Percentiles rank a stretch among this genome's conserved stretches.
Evolutionary conservation across 2,329 filamentous ascomycete species (phyloP).

Genomic region (Aspergillus uvarum): DNA sequence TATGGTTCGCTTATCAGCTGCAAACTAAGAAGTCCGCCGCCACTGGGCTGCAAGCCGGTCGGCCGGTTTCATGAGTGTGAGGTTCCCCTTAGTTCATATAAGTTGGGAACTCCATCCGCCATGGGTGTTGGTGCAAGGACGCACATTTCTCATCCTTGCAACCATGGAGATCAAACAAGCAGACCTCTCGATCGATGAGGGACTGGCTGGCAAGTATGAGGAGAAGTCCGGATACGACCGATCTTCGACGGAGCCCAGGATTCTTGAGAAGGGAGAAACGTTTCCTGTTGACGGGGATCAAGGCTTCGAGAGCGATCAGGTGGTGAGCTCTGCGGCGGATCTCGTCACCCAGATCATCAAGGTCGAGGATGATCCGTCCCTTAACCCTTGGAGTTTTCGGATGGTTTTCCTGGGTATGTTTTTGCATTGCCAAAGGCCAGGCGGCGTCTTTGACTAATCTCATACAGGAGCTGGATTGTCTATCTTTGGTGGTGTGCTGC

Average conservation of each 20-base stretch:
- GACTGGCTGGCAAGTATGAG: background rate
- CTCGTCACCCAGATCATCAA: conserved; percentile 6
- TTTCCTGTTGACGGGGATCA: background rate
- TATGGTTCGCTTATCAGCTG: background rate
- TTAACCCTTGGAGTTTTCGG: conserved; percentile 5
- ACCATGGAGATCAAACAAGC: conserved; percentile 1
- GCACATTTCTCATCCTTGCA: background rate
- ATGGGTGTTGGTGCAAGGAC: background rate
- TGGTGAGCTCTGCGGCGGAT: conserved; percentile 4
- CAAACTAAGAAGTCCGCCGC: background rate
- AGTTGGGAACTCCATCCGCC: background rate
- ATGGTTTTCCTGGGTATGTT: conserved; percentile 1
- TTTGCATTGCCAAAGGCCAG: background rate
- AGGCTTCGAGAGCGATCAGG: background rate
- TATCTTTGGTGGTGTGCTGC: conserved; percentile 3
- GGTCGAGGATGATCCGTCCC: background rate
- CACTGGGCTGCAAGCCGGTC: background rate
- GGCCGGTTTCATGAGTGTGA: background rate
- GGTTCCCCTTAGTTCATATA: background rate
- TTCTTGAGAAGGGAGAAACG: background rate
- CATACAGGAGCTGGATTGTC: background rate
- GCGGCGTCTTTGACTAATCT: background rate
- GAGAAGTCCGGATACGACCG: background rate
- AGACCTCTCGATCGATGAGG: background rate
- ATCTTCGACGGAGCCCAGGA: background rate